A percentile compares a stretch with the other conserved stretches of the same genome.
These are phyloP conservation scores for Boletus speciosus DNA, from an alignment of 768 basidiomycete species.

Conservation along the genomic window DNA sequence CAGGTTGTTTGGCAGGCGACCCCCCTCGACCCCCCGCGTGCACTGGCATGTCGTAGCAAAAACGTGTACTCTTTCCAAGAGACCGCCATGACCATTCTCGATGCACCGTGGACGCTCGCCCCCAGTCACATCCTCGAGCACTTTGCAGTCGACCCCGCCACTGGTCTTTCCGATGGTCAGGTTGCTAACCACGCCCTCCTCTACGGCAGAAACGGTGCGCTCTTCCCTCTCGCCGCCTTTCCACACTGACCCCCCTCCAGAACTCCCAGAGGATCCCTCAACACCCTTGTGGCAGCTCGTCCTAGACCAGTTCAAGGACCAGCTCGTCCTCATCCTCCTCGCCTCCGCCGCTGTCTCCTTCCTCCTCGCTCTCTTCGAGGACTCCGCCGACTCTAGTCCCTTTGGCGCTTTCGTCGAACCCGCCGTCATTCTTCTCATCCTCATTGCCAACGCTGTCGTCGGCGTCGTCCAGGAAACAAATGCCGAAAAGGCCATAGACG, in stretches of 20 bases:
- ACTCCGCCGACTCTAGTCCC: slow-evolving; percentile 58
- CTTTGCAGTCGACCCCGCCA: slow-evolving; percentile 60
- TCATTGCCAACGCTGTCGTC: slow-evolving; percentile 95
- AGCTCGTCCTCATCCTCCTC: slow-evolving; percentile 94
- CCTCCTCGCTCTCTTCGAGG: slow-evolving; percentile 84
- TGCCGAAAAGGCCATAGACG: slow-evolving; percentile 96
- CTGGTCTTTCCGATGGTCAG: slow-evolving; percentile 65
- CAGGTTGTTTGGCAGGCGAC: slow-evolving; percentile 19
- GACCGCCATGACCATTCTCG: slow-evolving; percentile 41
- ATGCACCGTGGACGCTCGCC: slow-evolving; percentile 75
- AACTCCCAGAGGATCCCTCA: slow-evolving; percentile 86
- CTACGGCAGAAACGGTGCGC: slow-evolving; percentile 83
- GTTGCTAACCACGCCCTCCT: slow-evolving; percentile 69
- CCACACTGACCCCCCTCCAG: slow-evolving; percentile 40
- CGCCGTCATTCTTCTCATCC: slow-evolving; percentile 89
- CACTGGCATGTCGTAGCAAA: no score
- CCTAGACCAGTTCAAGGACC: slow-evolving; percentile 99
- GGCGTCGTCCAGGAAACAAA: slow-evolving; percentile 97
- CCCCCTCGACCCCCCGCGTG: slow-evolving; percentile 12
- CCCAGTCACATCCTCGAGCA: slow-evolving; percentile 67
- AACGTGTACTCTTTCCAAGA: background rate
- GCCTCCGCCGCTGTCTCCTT: slow-evolving; percentile 93
- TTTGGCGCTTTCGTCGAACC: slow-evolving; percentile 94
- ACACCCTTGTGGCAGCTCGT: slow-evolving; percentile 94
- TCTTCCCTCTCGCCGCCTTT: background rate